phyloP scores from a whole-genome alignment of 805 yeast species.

The Ogataea allantospora region DNA sequence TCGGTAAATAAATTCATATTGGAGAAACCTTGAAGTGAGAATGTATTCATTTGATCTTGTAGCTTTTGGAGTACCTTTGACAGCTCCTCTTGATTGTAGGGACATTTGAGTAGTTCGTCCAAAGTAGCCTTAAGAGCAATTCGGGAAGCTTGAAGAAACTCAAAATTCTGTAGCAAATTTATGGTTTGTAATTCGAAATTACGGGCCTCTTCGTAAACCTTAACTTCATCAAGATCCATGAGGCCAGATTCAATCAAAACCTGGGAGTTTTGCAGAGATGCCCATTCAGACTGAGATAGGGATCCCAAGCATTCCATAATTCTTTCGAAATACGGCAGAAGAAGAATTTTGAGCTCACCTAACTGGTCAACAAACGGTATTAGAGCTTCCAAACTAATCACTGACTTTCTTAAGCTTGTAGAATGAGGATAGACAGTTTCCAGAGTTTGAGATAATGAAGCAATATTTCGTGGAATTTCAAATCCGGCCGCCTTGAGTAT shows the following conservation, averaged over 20 bases:
- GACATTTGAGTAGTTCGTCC: constrained; percentile 27
- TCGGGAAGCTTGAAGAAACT: constrained; percentile 32
- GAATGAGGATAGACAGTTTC: constrained; percentile 58
- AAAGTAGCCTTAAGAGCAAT: constrained; percentile 23
- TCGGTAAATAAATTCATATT: constrained; percentile 34
- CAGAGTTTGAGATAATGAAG: constrained; percentile 47
- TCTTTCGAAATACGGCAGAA: constrained; percentile 26
- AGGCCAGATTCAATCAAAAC: constrained; percentile 40
- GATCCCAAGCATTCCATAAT: constrained; percentile 35
- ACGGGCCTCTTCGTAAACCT: constrained; percentile 31
- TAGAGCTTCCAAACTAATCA: constrained; percentile 37
- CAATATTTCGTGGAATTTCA: constrained; percentile 54
- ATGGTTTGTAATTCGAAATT: constrained; percentile 34
- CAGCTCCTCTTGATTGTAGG: constrained; percentile 25
- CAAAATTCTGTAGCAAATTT: constrained; percentile 32
- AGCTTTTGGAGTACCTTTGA: constrained; percentile 23
- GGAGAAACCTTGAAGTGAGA: constrained; percentile 37
- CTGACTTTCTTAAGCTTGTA: constrained; percentile 48
- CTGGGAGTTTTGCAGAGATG: constrained; percentile 44
- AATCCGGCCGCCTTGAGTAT: constrained; percentile 49
- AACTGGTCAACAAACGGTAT: constrained; percentile 26
- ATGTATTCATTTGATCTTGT: constrained; percentile 36
- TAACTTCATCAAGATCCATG: constrained; percentile 28
- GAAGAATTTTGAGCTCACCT: constrained; percentile 41
- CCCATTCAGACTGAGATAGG: constrained; percentile 52